Base-by-base conservation (phyloP, 2,329 filamentous ascomycete species). In the Lithohypha guttulata region DNA sequence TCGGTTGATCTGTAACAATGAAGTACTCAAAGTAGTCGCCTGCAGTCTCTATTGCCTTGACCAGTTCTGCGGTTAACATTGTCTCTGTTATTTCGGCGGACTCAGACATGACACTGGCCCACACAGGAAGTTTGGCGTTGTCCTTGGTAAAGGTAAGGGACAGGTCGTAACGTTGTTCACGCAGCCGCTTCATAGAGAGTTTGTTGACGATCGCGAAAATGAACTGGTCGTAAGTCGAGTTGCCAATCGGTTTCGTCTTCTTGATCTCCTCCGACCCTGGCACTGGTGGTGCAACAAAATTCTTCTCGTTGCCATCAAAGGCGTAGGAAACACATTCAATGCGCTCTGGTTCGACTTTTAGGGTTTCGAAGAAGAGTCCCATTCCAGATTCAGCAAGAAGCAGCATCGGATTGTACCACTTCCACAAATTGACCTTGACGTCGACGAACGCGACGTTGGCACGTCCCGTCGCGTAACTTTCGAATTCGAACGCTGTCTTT, bases 141-240 rank as follows among this genome's bases (percentile, higher is more conserved):
- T 98, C 91, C 71, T 93, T 94, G 57, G 89, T 95, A 49, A 79
- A 78, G 28, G 91, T 95, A 51, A 98, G 74, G 38, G 84, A 93
- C 39, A 95, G 69, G 59, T 98, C 91, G 64, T 95, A 98, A 53
- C 91, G 83, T 47, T 94, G 85, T 33, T 94, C 83, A 45, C 91
- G 81, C 53, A 94, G 73, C 54, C 76, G 70, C 68, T 84, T 84
- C 89, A 98, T 96, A 59, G 73, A 66, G 53, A 86, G 80, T 75
- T 98, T 98, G 73, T 96, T 85, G 46, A 96, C 87, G 50, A 98
- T 63, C 34, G 86, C 89, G 75, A 83, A 96, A 48, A 98, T 89
- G 55, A 96, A 98, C 30, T 79, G 79, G 58, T 96, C 91, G 55
- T 81, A 96, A 26, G 64, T 64, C 42, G 75, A 79, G 59, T 70